Base-by-base conservation (phyloP, 768 basidiomycete species). In the Leccinum variicolor region DNA sequence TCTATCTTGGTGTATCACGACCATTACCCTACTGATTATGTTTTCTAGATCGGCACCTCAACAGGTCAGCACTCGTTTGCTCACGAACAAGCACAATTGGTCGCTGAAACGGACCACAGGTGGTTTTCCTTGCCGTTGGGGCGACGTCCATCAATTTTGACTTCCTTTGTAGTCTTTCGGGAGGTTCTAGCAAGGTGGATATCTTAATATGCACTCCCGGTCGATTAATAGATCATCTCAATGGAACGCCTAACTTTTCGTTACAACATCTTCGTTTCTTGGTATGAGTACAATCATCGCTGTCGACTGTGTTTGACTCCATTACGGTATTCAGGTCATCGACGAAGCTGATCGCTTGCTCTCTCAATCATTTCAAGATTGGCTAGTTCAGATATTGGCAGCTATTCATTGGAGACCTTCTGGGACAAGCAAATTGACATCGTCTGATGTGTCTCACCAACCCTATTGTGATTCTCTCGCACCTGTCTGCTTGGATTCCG, bases 291-390 rank as follows among this genome's bases (percentile, higher is more conserved):
- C 21, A 21, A 39, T 31, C 19, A 26, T 55, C 21, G 3, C 14
- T 50, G 15, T 6, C 29, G 39, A 50, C 23, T 10, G 45, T 26
- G 21, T 26, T 31, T 54, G n/a, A 62, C 52, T n/a, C n/a, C n/a
- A 31, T 2, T 7, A 28, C 4, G 1, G 41, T 33, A 25, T 26
- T 10, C 57, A 96, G 94, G 87, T 98, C 28, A 92, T 99, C 55
- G 97, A 99, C 71, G 97, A 99, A 75, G 97, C 97, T 0, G 97
- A 99, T 69, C 84, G 94, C n/a, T 80, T 99, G 0, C 80, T 99
- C 9, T 89, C 90, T 10, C 94, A 98, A 69, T 93, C 92, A 1
- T 98, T 97, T 75, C 94, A 98, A 72, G 91, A 93, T 69, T 99
- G 95, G 96, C 77, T 98, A 3, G 81, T 83, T 6, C 86, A 86